Evolutionary conservation across 176 grass and related monocot species (phyloP).

Genomic region (Aegilops longissima): DNA sequence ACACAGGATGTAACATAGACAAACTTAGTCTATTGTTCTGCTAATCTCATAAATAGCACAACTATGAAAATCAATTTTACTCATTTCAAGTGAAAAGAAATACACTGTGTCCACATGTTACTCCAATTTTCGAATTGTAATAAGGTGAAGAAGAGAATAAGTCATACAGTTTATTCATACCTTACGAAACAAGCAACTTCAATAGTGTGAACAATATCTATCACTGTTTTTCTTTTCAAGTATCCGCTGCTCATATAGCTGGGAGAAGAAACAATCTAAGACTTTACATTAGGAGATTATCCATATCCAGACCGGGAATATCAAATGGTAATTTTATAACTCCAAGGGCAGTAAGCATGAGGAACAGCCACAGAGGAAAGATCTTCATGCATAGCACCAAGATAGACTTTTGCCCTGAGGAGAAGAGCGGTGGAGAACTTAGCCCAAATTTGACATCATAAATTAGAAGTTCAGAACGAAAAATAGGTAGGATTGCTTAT

Average conservation of each 20-base stretch:
- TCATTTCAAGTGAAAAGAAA: background rate
- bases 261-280: background rate
- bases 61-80: background rate
- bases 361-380: constrained; percentile 69
- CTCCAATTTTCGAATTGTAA: background rate
- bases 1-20: background rate
- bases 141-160: background rate
- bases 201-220: constrained; percentile 10
- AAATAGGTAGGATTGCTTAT: background rate
- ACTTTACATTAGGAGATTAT: constrained; percentile 67
- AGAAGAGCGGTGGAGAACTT: background rate
- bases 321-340: constrained; percentile 75
- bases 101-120: background rate
- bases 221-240: constrained; percentile 1
- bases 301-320: constrained; percentile 71
- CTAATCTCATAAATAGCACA: background rate
- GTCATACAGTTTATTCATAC: background rate
- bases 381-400: constrained; percentile 71
- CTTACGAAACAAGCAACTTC: constrained; percentile 16
- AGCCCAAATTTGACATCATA: background rate
- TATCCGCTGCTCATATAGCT: background rate
- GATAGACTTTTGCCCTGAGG: constrained; percentile 69
- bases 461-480: background rate
- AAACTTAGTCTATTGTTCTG: background rate
- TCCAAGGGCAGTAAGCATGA: constrained; percentile 67